A percentile compares a stretch with the other conserved stretches of the same genome.
phyloP scores from a whole-genome alignment of 345 rosid species.

The Camelina neglecta region DNA sequence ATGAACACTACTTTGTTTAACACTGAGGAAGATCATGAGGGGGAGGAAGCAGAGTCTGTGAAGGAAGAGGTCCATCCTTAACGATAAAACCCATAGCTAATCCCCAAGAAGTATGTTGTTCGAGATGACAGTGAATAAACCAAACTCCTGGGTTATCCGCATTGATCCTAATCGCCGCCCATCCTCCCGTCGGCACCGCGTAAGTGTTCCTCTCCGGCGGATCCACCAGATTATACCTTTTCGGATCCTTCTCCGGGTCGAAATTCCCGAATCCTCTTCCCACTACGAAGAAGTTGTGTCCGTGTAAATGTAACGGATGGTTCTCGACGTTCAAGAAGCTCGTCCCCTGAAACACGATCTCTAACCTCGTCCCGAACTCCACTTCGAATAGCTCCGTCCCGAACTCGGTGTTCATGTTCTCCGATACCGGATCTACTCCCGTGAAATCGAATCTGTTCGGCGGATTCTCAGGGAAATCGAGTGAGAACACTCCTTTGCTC shows the following conservation, averaged over 20 bases:
- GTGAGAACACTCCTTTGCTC: conserved; percentile 35
- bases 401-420: conserved; percentile 50
- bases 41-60: conserved; percentile 54
- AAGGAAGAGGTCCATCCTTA: conserved; percentile 48
- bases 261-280: conserved; percentile 75
- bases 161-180: conserved; percentile 67
- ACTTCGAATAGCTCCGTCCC: conserved; percentile 54
- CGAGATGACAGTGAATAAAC: conserved; percentile 79
- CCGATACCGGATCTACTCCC: conserved; percentile 47
- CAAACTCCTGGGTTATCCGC: conserved; percentile 85
- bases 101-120: conserved; percentile 70
- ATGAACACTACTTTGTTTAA: conserved; percentile 18
- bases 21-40: conserved; percentile 67
- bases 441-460: conserved; percentile 53
- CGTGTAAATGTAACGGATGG: conserved; percentile 84
- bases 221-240: conserved; percentile 59
- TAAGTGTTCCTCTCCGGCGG: conserved; percentile 71
- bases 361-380: conserved; percentile 54
- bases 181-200: conserved; percentile 71
- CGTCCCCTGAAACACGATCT: conserved; percentile 71
- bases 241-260: conserved; percentile 50
- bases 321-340: conserved; percentile 54
- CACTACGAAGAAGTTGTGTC: conserved; percentile 67
- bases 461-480: conserved; percentile 59
- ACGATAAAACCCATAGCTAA: conserved; percentile 63